A percentile compares a stretch with the other conserved stretches of the same genome.
Conservation (phyloP, 805 yeast species). For the Komagataella pastoris region DNA sequence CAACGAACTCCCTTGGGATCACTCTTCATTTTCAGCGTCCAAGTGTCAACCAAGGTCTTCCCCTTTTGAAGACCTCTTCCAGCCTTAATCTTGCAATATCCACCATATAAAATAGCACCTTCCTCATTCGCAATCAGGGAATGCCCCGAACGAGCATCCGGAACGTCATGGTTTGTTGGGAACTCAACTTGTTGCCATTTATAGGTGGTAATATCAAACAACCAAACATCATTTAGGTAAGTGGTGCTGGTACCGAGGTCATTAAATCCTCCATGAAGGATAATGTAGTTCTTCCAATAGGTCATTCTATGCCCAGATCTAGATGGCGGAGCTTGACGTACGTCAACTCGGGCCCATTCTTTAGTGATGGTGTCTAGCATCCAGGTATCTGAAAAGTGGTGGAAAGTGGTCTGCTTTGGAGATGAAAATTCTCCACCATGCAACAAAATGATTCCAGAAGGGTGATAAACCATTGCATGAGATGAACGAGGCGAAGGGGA, state of each 20-base stretch:
- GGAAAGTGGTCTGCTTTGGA: conserved; percentile 90
- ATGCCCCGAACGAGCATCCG: conserved; percentile 92
- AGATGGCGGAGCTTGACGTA: conserved; percentile 64
- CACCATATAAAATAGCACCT: conserved; percentile 85
- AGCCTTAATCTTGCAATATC: conserved; percentile 87
- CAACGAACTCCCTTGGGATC: conserved; percentile 69
- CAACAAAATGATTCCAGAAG: conserved; percentile 71
- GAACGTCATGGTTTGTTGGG: conserved; percentile 66
- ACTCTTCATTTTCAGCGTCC: conserved; percentile 79
- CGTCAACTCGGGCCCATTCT: conserved; percentile 85
- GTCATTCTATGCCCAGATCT: conserved; percentile 90
- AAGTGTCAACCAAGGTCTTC: conserved; percentile 72
- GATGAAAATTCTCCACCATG: conserved; percentile 97
- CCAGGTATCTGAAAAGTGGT: conserved; percentile 97
- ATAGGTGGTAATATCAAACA: conserved; percentile 77
- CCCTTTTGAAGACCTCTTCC: conserved; percentile 84
- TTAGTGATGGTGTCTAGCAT: conserved; percentile 69
- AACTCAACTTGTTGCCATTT: conserved; percentile 88
- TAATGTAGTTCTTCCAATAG: conserved; percentile 80
- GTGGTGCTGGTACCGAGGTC: conserved; percentile 79
- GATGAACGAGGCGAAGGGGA: conserved; percentile 89
- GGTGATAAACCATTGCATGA: conserved; percentile 88
- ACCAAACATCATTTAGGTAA: conserved; percentile 79
- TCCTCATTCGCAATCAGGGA: conserved; percentile 68
- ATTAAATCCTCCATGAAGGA: conserved; percentile 85